A percentile compares a stretch with the other conserved stretches of the same genome.
Evolutionary conservation across 1,284 basidiomycete genomes (phyloP).

Genomic region (Malassezia japonica): DNA sequence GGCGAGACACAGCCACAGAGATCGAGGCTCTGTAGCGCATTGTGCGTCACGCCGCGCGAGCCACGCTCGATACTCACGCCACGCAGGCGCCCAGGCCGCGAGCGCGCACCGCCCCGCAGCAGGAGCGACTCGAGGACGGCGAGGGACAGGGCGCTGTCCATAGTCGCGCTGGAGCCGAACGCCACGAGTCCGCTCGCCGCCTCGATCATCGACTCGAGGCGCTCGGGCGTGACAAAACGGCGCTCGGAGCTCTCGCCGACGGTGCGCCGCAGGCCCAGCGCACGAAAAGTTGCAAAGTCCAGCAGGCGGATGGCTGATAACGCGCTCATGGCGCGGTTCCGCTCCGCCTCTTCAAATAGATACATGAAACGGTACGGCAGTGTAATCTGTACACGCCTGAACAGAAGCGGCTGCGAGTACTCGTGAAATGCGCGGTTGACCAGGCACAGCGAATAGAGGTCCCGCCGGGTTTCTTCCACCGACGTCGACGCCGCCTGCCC

Average conservation of each 20-base stretch:
- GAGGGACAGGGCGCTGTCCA: conserved; percentile 43
- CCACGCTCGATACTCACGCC: conserved; percentile 40
- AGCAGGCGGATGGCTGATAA: conserved; percentile 30
- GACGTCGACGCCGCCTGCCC: conserved; percentile 34
- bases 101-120: conserved; percentile 40
- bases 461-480: conserved; percentile 29
- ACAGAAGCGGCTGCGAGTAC: conserved; percentile 39
- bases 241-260: conserved; percentile 78
- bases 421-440: conserved; percentile 37
- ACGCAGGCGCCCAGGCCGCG: conserved; percentile 30
- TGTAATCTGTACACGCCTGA: conserved; percentile 41
- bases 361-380: conserved; percentile 41
- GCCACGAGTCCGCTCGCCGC: conserved; percentile 38
- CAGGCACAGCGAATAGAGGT: conserved; percentile 41
- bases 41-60: conserved; percentile 21
- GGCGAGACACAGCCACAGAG: conserved; percentile 86
- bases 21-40: conserved; percentile 70
- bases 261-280: conserved; percentile 83
- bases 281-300: conserved; percentile 79
- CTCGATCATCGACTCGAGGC: conserved; percentile 53
- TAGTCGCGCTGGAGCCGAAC: conserved; percentile 42
- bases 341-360: conserved; percentile 18
- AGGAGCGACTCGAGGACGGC: conserved; percentile 44
- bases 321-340: neutral
- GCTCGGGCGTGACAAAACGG: conserved; percentile 82